Percentiles rank a stretch among this genome's conserved stretches.
These are phyloP conservation scores for Colletotrichum camelliae DNA, from an alignment of 2,329 filamentous ascomycete genomes.

Conservation along the genomic window DNA sequence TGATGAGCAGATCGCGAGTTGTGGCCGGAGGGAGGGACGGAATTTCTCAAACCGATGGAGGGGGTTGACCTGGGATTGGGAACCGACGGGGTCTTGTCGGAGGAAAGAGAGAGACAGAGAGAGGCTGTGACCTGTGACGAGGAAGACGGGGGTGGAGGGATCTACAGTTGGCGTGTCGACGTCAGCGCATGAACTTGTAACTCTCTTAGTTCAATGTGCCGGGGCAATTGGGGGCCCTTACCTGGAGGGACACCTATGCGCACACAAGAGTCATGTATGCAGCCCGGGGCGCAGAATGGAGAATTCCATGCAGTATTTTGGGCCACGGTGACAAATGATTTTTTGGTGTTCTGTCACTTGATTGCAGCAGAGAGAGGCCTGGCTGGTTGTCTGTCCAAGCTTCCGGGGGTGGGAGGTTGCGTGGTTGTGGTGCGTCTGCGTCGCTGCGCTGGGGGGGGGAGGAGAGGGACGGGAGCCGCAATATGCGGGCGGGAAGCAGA, in stretches of 20 bases:
- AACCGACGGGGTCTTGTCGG: not conserved
- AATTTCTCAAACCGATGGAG: not conserved
- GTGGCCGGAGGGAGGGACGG: not conserved
- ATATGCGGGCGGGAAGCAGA: not conserved
- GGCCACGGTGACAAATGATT: not conserved
- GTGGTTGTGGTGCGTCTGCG: not conserved
- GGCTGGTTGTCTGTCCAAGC: not conserved
- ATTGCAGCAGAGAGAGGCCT: not conserved
- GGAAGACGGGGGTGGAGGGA: slow-evolving; percentile 28
- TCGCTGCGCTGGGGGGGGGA: not conserved
- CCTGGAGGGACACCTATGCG: slow-evolving; percentile 13
- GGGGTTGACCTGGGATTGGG: not conserved
- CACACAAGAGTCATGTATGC: slow-evolving; percentile 20
- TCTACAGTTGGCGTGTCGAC: slow-evolving; percentile 47
- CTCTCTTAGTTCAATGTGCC: slow-evolving; percentile 19
- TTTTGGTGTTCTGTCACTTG: not conserved
- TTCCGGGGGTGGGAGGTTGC: not conserved
- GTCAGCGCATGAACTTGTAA: slow-evolving; percentile 51
- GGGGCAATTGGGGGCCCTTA: slow-evolving; percentile 19
- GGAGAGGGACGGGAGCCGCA: not conserved
- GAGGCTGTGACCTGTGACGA: slow-evolving; percentile 21
- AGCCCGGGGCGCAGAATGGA: not conserved
- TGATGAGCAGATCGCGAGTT: not conserved
- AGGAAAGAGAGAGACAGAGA: not conserved
- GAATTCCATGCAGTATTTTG: not conserved